These are phyloP conservation scores for Leishmania amazonensis DNA, from an alignment of 208 protist species.

Conservation along the genomic window DNA sequence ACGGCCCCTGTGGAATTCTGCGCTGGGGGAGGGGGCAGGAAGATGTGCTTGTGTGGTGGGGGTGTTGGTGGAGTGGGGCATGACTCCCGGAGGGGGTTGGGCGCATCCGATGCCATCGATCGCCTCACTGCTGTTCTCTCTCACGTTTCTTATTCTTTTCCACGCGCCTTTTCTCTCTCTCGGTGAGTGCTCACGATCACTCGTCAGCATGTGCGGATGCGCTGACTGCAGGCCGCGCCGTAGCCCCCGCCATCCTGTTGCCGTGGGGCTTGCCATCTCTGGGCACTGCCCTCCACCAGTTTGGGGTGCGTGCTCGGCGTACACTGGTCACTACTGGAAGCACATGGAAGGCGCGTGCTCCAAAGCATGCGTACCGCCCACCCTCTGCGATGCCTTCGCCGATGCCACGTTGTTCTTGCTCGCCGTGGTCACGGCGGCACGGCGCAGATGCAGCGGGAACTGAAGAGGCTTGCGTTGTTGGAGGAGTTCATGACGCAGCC, in stretches of 20 bases:
- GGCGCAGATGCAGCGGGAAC: constrained; percentile 17
- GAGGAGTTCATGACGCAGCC: constrained; percentile 27
- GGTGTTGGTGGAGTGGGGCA: not conserved
- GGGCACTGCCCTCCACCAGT: not conserved
- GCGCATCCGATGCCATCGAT: not conserved
- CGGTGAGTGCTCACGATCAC: not conserved
- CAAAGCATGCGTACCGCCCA: not conserved
- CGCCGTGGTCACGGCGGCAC: constrained; percentile 41
- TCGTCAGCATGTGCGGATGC: not conserved
- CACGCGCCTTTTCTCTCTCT: not conserved
- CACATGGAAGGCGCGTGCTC: too few species aligned
- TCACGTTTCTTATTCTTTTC: not conserved
- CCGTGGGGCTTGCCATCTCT: not conserved
- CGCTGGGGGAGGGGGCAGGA: not conserved
- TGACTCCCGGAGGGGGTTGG: not conserved
- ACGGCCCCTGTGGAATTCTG: not conserved
- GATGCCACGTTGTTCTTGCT: not conserved
- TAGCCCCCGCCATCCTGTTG: not conserved
- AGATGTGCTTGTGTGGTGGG: not conserved
- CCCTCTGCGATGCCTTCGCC: constrained; percentile 2
- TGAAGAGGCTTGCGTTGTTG: constrained; percentile 36
- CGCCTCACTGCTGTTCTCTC: not conserved
- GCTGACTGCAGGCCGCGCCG: not conserved
- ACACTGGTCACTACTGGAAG: not conserved
- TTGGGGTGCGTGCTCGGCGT: not conserved